phyloP scores from a whole-genome alignment of 2,329 filamentous ascomycete species.

The Cyphellophora europaea region DNA sequence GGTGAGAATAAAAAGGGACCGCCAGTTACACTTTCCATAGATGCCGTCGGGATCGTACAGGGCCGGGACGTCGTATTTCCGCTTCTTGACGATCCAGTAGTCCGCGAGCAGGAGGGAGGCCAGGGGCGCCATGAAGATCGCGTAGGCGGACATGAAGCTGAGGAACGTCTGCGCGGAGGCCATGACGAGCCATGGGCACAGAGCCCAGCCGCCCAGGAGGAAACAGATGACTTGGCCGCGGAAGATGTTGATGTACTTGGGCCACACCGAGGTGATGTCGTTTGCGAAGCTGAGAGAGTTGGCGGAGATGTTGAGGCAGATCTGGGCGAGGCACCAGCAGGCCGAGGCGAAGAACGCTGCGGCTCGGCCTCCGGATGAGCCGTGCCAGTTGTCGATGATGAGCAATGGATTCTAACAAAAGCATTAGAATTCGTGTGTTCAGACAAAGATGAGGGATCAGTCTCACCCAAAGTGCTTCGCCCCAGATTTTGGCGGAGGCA shows the following conservation, averaged over 20 bases:
- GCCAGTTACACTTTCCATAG: slow-evolving; percentile 32
- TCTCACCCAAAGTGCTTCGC: slow-evolving; percentile 29
- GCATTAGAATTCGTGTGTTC: too few species aligned
- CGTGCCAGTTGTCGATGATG: slow-evolving; percentile 28
- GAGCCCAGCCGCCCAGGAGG: slow-evolving; percentile 31
- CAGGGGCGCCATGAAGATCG: slow-evolving; percentile 21
- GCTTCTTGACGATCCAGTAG: slow-evolving; percentile 18
- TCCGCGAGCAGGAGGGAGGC: slow-evolving; percentile 18
- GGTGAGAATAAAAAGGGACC: slow-evolving; percentile 48
- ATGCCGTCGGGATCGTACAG: slow-evolving; percentile 15
- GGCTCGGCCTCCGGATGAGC: slow-evolving; percentile 23
- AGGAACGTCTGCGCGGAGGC: slow-evolving; percentile 31
- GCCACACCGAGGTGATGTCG: slow-evolving; percentile 44
- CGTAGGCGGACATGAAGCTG: slow-evolving; percentile 27
- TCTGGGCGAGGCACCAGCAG: slow-evolving; percentile 45
- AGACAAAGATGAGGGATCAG: background rate
- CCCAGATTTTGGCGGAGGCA: slow-evolving; percentile 24
- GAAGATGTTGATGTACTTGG: slow-evolving; percentile 44
- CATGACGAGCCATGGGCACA: slow-evolving; percentile 39
- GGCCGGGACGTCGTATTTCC: slow-evolving; percentile 11
- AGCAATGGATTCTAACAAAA: slow-evolving; percentile 32
- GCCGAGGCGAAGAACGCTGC: slow-evolving; percentile 44
- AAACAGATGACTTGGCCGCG: slow-evolving; percentile 32
- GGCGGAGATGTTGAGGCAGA: slow-evolving; percentile 45
- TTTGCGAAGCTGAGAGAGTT: slow-evolving; percentile 40